These are phyloP conservation scores for Spiromastix sp. DNA, from an alignment of 2,329 filamentous ascomycete genomes.

Conservation along the genomic window DNA sequence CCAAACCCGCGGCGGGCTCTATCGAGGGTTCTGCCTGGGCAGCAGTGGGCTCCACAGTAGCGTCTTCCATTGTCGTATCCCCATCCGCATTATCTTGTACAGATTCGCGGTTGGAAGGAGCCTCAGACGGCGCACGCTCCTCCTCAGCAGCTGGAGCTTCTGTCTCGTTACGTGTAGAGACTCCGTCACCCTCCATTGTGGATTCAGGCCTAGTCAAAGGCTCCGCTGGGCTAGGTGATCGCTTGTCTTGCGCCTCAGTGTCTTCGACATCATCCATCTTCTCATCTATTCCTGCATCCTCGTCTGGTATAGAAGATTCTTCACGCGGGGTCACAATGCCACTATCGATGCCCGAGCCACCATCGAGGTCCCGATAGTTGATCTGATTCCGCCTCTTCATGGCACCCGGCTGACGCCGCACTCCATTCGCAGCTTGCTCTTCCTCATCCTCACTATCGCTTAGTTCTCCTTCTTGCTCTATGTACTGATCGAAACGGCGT, in stretches of 20 bases:
- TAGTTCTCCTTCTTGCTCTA: conserved; percentile 68
- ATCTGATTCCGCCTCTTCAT: conserved; percentile 48
- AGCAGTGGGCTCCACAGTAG: conserved; percentile 13
- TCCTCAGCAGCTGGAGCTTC: conserved; percentile 16
- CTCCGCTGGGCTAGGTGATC: conserved; percentile 21
- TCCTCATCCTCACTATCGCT: conserved; percentile 89
- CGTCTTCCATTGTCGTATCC: conserved; percentile 31
- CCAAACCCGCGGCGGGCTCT: conserved; percentile 6
- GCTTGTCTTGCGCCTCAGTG: conserved; percentile 22
- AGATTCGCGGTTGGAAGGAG: conserved; percentile 21
- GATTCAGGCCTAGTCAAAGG: conserved; percentile 14
- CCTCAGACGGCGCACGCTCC: conserved; percentile 21
- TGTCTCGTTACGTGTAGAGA: conserved; percentile 21
- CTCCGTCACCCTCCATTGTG: conserved; percentile 20
- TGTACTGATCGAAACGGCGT: conserved; percentile 69
- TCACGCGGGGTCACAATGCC: conserved; percentile 37
- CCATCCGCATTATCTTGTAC: conserved; percentile 18
- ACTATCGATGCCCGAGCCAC: conserved; percentile 45
- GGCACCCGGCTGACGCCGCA: conserved; percentile 45
- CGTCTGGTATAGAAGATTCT: conserved; percentile 34
- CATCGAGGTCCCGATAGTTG: conserved; percentile 49
- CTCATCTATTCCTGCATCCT: conserved; percentile 31
- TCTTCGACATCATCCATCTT: conserved; percentile 33
- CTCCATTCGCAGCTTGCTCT: conserved; percentile 56
- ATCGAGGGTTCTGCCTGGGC: conserved; percentile 13